A percentile compares a stretch with the other conserved stretches of the same genome.
phyloP scores from a whole-genome alignment of 257 asterid species.

The Nicotiana otophora region DNA sequence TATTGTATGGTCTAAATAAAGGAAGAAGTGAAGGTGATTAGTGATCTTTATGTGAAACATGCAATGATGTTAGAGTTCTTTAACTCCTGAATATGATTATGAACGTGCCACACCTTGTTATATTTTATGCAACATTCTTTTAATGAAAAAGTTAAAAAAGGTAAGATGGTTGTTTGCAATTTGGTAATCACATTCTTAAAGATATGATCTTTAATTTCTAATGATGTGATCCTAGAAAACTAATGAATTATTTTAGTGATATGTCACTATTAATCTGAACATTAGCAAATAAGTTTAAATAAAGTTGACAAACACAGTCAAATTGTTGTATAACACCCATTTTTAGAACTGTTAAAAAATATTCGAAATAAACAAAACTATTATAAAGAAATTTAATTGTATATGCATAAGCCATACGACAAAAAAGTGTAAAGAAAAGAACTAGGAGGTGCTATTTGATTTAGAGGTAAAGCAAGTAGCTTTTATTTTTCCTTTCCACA shows the following conservation, averaged over 20 bases:
- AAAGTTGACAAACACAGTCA: too few species aligned
- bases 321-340: too few species aligned
- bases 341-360: too few species aligned
- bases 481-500: not conserved
- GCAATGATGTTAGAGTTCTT: not conserved
- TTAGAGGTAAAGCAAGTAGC: not conserved
- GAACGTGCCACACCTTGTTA: not conserved
- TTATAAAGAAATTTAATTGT: too few species aligned
- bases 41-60: slow-evolving; percentile 10
- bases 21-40: not conserved
- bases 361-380: too few species aligned
- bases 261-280: too few species aligned
- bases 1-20: not conserved
- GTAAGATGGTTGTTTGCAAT: not conserved
- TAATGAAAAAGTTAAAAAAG: not conserved
- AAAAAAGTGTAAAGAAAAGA: too few species aligned
- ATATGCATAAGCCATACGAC: too few species aligned
- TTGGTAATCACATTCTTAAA: not conserved
- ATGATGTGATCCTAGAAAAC: not conserved
- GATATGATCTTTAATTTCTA: not conserved
- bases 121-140: slow-evolving; percentile 10
- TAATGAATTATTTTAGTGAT: not conserved
- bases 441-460: too few species aligned
- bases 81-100: not conserved
- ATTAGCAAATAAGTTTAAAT: too few species aligned